These are phyloP conservation scores for Aspergillus udagawae DNA, from an alignment of 2,329 filamentous ascomycete genomes.

Conservation along the genomic window DNA sequence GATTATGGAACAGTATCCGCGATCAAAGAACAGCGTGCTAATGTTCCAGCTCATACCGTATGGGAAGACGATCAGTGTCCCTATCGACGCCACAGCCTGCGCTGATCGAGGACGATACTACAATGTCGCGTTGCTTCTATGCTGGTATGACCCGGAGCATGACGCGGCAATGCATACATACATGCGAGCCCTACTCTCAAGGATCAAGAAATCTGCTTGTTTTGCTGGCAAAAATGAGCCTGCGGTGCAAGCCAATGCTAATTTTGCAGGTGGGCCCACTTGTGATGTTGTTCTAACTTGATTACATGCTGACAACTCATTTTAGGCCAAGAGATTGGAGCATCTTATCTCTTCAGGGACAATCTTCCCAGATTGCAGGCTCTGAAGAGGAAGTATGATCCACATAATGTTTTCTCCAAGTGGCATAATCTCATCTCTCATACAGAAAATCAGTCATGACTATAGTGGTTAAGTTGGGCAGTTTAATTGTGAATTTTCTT, in stretches of 20 bases:
- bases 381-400: constrained; percentile 6
- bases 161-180: constrained; percentile 1
- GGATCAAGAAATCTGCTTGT: not conserved
- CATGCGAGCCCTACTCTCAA: not conserved
- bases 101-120: constrained; percentile 6
- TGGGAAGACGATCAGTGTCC: not conserved
- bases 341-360: not conserved
- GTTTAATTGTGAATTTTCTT: not conserved
- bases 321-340: constrained; percentile 5
- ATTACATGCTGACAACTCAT: not conserved
- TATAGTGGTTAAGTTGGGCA: not conserved
- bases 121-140: constrained; percentile 4
- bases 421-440: constrained; percentile 2
- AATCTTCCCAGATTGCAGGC: constrained; percentile 6
- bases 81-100: constrained; percentile 8
- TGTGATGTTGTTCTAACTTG: not conserved
- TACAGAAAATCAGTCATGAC: not conserved
- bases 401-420: constrained; percentile 6
- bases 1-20: not conserved
- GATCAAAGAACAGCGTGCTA: constrained; percentile 5
- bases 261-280: constrained; percentile 5
- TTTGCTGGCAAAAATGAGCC: not conserved
- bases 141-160: constrained; percentile 4
- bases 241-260: not conserved
- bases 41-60: constrained; percentile 9